Evolutionary conservation across 805 yeast species (phyloP), one percentile per base, ranked within the genome.

Genomic region (Pachysolen tannophilus): DNA sequence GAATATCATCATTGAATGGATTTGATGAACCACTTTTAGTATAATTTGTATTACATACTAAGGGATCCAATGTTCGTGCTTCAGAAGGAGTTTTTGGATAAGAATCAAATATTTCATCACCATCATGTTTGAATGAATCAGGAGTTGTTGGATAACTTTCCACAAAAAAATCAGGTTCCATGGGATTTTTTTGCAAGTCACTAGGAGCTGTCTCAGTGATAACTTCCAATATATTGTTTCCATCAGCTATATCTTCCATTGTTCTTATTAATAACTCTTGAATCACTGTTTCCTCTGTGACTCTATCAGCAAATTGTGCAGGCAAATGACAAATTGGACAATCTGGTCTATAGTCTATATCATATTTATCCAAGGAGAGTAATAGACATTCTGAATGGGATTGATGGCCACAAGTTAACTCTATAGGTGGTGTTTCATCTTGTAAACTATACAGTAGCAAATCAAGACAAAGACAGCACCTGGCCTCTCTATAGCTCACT

Each of bases 381-480:
- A 26, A 15, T n/a, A 32, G 33, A 28, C 44, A 41, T 8, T 41
- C 34, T 10, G 27, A 24, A 24, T 41, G 44, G 18, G 35, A 31
- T 16, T 25, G 24, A 23, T 42, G 41, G 2, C 24, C 33, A 32
- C 45, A 42, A 10, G 38, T 26, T 14, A 42, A 30, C 3, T 20
- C 27, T 8, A 42, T 16, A 3, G 38, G 37, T 5, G 38, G 36
- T 4, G 28, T 35, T 32, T 42, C 45, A 19, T 37, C 39, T 21
- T 23, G 16, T 17, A 42, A 37, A 6, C 20, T 11, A 10, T 24
- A 20, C 4, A 13, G 14, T 28, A 42, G 31, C 7, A 28, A 24
- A 20, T 39, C 45, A 8, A 32, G 39, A 26, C 45, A 42, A 10
- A 42, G 17, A 5, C 30, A 14, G 23, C 45, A 42, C 11, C n/a